Evolutionary conservation across 2,329 filamentous ascomycete species (phyloP), one percentile per base, ranked within the genome.

Genomic region (Aaosphaeria arxii): DNA sequence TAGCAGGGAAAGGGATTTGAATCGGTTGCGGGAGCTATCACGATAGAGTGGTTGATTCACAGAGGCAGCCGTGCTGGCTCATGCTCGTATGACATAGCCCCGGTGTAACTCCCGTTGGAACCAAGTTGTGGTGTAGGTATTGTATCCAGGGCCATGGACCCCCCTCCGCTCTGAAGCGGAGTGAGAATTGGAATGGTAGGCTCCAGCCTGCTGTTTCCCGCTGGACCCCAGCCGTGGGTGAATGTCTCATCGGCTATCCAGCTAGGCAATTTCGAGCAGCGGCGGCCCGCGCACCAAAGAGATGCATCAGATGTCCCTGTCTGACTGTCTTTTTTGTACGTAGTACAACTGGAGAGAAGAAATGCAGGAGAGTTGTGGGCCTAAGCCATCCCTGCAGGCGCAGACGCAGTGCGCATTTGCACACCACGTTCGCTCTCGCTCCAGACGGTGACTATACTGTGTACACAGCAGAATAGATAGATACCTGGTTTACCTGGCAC

Each of bases 11-110:
- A 53, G 17, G 51, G 54, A 56, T 49, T 54, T 62, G 63, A 59
- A 44, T 58, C 24, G 39, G 39, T 59, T 61, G 64, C 67, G 66
- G 66, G 66, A 70, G 66, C 67, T 71, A 66, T 56, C 63, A 60
- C 63, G 54, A 56, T 55, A 51, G 53, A 61, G 53, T 62, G 66
- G 60, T 62, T 64, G 65, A 59, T 62, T 63, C 56, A 59, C 58
- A 59, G 62, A 63, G 56, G 56, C 49, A 54, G 51, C 52, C 46
- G 51, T 47, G 17, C 47, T 62, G 59, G 62, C 58, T 60, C 58
- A 53, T 57, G 60, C 61, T 67, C 64, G 65, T 68, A 65, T 69
- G 64, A 65, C 64, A 70, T 69, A 63, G 67, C 64, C 65, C 63
- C 63, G 52, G 63, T 66, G 63, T 64, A 64, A 68, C 66, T 67